phyloP scores from a whole-genome alignment of 2,329 filamentous ascomycete species.

The Fusarium udum region DNA sequence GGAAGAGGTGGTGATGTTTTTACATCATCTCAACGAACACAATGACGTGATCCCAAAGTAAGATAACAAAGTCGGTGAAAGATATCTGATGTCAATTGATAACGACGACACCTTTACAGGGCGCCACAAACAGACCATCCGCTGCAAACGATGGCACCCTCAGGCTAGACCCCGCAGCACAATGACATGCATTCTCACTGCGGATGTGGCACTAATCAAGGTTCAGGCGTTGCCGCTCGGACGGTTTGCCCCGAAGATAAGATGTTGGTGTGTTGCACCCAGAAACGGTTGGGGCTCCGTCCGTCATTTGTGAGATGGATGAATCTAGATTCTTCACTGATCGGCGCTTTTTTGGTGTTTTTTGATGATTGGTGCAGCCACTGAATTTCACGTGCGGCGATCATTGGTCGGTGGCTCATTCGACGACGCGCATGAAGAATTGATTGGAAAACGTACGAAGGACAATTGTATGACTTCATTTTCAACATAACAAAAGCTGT shows the following conservation, averaged over 20 bases:
- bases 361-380: background rate
- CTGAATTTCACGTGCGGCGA: background rate
- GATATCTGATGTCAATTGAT: constrained; percentile 32
- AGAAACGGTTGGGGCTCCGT: background rate
- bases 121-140: background rate
- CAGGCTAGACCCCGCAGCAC: background rate
- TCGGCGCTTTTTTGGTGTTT: background rate
- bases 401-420: background rate
- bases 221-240: constrained; percentile 7
- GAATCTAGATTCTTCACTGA: background rate
- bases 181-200: constrained; percentile 19
- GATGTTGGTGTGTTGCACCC: background rate
- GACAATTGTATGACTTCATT: background rate
- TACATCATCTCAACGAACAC: background rate
- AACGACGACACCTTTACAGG: constrained; percentile 11
- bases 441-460: background rate
- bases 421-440: background rate
- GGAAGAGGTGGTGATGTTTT: background rate
- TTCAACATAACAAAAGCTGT: background rate
- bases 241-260: constrained; percentile 22
- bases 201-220: background rate
- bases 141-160: constrained; percentile 7
- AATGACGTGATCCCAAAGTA: background rate
- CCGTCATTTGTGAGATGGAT: background rate
- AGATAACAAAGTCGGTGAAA: constrained; percentile 18